Evolutionary conservation across 176 grass and related monocot genomes (phyloP).

Genomic region (Rhynchospora tenuis): DNA sequence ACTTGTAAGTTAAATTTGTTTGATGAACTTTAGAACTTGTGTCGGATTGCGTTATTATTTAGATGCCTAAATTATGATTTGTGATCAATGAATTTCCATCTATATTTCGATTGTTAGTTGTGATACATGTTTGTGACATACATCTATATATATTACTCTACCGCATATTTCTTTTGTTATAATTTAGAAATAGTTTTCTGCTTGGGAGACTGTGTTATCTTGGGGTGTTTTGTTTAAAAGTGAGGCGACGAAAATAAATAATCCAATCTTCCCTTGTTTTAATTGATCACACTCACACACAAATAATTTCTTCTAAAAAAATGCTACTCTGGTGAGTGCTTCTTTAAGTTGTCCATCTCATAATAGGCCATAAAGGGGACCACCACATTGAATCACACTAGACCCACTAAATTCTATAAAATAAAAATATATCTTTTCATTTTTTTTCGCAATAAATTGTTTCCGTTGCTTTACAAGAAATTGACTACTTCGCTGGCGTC

Average conservation of each 20-base stretch:
- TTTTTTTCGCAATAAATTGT: not conserved
- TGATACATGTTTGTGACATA: too few relatives aligned
- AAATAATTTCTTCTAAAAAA: not conserved
- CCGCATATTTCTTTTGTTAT: too few relatives aligned
- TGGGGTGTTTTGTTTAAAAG: too few relatives aligned
- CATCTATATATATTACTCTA: too few relatives aligned
- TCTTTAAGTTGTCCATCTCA: not conserved
- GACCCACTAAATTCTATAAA: not conserved
- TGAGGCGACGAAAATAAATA: not conserved
- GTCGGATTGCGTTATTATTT: too few relatives aligned
- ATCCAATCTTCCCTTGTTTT: not conserved
- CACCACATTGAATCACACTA: not conserved
- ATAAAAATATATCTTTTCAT: not conserved
- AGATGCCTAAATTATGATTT: too few relatives aligned
- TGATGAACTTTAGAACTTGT: too few relatives aligned
- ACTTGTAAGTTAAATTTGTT: too few relatives aligned
- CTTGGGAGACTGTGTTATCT: not conserved
- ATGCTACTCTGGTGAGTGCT: not conserved
- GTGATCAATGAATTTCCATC: too few relatives aligned
- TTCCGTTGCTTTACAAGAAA: constrained; percentile 17
- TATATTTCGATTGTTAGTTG: too few relatives aligned
- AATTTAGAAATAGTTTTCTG: too few relatives aligned
- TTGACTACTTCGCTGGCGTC: not conserved
- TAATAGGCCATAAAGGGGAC: not conserved
- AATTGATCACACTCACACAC: not conserved